Conservation (phyloP, 1,284 basidiomycete species). For the Trichosporon ovoides region DNA sequence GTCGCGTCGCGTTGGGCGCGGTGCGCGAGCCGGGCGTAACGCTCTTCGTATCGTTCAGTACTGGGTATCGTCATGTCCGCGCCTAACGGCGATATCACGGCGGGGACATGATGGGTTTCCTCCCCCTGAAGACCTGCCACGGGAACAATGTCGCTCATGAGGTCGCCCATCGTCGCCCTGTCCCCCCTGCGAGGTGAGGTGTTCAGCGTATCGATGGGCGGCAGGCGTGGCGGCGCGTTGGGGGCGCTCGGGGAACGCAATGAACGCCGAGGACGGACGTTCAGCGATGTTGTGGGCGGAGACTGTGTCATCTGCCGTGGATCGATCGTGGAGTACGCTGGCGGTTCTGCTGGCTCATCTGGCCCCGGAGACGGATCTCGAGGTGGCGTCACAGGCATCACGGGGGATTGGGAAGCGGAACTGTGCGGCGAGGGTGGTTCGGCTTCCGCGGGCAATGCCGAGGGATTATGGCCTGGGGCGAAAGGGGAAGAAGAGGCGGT, state of each 20-base stretch:
- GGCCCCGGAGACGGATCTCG: no score
- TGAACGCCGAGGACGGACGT: not conserved
- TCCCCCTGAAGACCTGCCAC: not conserved
- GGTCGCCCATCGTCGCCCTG: not conserved
- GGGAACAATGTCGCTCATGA: not conserved
- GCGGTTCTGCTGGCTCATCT: not conserved
- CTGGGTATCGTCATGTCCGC: not conserved
- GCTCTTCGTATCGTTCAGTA: not conserved
- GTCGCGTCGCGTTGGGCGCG: not conserved
- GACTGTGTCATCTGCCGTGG: not conserved
- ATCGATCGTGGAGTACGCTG: not conserved
- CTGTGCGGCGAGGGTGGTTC: not conserved
- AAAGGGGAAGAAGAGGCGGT: no score
- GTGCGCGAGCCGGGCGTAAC: not conserved
- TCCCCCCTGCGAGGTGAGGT: not conserved
- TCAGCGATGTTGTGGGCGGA: not conserved
- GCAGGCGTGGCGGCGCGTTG: not conserved
- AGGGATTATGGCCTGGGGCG: no score
- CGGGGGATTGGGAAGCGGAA: not conserved
- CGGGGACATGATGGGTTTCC: not conserved
- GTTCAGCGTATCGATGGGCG: not conserved
- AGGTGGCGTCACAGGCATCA: no score
- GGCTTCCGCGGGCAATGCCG: no score
- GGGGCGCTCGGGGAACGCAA: not conserved
- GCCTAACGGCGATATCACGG: not conserved